Evolutionary conservation across 2,329 filamentous ascomycete species (phyloP).

Genomic region (Cladobotryum protrusum): DNA sequence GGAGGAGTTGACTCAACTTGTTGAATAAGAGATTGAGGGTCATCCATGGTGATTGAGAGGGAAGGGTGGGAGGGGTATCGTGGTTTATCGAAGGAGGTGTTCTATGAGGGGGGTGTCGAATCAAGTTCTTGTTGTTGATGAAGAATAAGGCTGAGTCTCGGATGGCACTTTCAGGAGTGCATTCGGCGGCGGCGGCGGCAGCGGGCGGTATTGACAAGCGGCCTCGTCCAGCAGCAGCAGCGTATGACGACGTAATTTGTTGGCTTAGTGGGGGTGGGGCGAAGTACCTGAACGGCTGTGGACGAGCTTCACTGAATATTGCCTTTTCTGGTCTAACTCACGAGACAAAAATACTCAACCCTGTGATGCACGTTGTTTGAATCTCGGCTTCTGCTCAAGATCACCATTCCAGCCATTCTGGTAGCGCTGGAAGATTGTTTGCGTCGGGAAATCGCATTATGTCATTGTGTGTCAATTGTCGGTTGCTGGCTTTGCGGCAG

Average conservation of each 20-base stretch:
- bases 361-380: no score
- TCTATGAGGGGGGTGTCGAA: background rate
- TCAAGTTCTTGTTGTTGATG: background rate
- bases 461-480: slow-evolving; percentile 27
- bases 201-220: no score
- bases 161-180: background rate
- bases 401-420: no score
- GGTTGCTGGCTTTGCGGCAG: slow-evolving; percentile 19
- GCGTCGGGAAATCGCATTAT: slow-evolving; percentile 14
- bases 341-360: no score
- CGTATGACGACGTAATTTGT: no score
- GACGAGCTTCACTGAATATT: background rate
- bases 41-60: slow-evolving; percentile 53
- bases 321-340: slow-evolving; percentile 4
- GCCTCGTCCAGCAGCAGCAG: no score
- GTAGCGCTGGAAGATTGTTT: no score
- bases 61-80: background rate
- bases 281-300: slow-evolving; percentile 1
- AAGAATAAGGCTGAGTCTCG: background rate
- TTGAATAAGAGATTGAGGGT: slow-evolving; percentile 71
- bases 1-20: slow-evolving; percentile 49
- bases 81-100: background rate
- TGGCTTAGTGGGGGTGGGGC: slow-evolving; percentile 10
- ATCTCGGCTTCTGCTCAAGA: no score
- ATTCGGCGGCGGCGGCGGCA: no score